phyloP scores from a whole-genome alignment of 1,139 yeast genomes.

The Sugiyamaella xylanicola region DNA sequence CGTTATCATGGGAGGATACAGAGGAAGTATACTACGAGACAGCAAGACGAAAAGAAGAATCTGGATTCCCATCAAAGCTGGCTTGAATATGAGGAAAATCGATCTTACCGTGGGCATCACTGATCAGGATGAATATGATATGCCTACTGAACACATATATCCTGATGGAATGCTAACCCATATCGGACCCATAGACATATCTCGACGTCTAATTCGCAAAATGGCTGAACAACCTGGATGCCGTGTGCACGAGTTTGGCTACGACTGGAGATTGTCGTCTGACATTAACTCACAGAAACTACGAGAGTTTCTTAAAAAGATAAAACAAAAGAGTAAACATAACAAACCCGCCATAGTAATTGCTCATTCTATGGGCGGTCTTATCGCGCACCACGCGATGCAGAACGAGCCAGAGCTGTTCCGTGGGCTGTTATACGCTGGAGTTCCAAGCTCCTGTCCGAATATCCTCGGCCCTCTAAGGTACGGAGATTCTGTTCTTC shows the following conservation, averaged over 20 bases:
- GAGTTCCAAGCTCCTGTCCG: slow-evolving; percentile 81
- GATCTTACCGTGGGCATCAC: slow-evolving; percentile 72
- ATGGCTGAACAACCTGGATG: slow-evolving; percentile 61
- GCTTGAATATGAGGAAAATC: slow-evolving; percentile 69
- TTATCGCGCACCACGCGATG: slow-evolving; percentile 78
- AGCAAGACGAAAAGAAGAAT: slow-evolving; percentile 62
- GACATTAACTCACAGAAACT: slow-evolving; percentile 57
- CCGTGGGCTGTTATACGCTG: slow-evolving; percentile 76
- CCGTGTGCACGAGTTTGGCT: slow-evolving; percentile 73
- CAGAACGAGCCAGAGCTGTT: slow-evolving; percentile 66
- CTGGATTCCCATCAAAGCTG: slow-evolving; percentile 90
- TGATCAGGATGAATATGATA: slow-evolving; percentile 60
- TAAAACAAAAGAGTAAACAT: slow-evolving; percentile 45
- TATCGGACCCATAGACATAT: slow-evolving; percentile 85
- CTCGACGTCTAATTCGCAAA: slow-evolving; percentile 60
- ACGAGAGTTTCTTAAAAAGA: slow-evolving; percentile 48
- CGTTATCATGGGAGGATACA: slow-evolving; percentile 80
- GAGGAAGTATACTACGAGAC: slow-evolving; percentile 82
- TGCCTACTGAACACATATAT: slow-evolving; percentile 51
- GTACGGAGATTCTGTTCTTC: slow-evolving; percentile 75
- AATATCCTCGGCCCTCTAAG: slow-evolving; percentile 85
- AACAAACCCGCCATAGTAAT: slow-evolving; percentile 63
- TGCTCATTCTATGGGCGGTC: slow-evolving; percentile 94
- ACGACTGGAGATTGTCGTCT: slow-evolving; percentile 85
- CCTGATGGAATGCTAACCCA: slow-evolving; percentile 81